Evolutionary conservation across 2,329 filamentous ascomycete genomes (phyloP), one percentile per base, ranked within the genome.

Genomic region (Fusarium buxicola): DNA sequence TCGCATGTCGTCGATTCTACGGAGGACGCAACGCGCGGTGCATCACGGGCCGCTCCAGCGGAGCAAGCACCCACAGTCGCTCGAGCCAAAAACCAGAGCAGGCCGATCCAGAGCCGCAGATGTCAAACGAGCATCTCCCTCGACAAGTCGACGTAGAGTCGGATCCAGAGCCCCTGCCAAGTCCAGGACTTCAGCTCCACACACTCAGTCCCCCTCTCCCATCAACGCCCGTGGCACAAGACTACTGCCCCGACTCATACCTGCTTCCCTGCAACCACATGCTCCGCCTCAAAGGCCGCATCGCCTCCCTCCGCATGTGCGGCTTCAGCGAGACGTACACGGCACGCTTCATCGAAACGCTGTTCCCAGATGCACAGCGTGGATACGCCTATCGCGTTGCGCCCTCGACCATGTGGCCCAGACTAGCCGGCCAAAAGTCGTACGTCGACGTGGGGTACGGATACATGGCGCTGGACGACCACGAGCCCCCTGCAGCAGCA

Each of bases 1-100:
- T 79, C 1, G 67, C 77, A 0, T 78, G 75, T 16, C 72, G 76
- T 13, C 66, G 76, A 2, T 78, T 73, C 32, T 68, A 76, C 16
- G 76, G 74, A 5, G 48, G 40, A n/a, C 61, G 71, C 1, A 30
- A 44, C 1, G 2, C 10, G 3, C 59, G 3, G 12, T 16, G 40
- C 1, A 38, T 31, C 5, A 15, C 46, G 1, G 55, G 46, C 9
- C 36, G 24, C 12, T 46, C 61, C 13, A 57, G 50, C 16, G 35
- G 39, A 2, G 41, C 34, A 10, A 44, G 44, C 10, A 55, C 16
- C 8, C 44, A 35, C n/a, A 69, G 62, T 18, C 63, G 50, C 2
- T 21, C 47, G n/a, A 59, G 40, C 45, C 61, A 38, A 24, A 48
- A 34, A 55, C 64, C 24, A 16, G 58, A 39, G 11, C 38, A 25